Percentiles rank a stretch among this genome's conserved stretches.
Conservation (phyloP, 257 asterid species). For the Solanum bulbocastanum region DNA sequence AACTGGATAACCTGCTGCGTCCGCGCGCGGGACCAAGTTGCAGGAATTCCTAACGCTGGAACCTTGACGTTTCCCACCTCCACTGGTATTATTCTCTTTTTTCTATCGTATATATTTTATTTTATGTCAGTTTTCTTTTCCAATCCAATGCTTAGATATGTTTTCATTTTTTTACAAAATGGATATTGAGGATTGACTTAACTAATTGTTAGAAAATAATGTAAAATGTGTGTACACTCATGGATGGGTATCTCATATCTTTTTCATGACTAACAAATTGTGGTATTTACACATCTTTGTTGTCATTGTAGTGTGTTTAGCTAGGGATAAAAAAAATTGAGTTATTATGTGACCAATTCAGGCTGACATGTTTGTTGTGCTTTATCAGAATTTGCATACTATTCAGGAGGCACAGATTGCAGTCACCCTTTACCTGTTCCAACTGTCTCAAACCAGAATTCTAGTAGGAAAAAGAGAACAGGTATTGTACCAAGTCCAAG, state of each 20-base stretch:
- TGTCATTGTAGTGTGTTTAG: neutral
- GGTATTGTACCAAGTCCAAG: conserved; percentile 5
- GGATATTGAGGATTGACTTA: neutral
- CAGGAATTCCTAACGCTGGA: neutral
- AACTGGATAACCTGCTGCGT: conserved; percentile 1
- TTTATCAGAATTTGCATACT: neutral
- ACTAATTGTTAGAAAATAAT: neutral
- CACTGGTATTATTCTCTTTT: neutral
- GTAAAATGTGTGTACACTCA: neutral
- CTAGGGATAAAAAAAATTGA: neutral
- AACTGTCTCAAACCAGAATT: neutral
- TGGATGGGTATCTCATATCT: neutral
- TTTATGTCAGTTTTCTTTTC: neutral
- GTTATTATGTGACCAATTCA: neutral
- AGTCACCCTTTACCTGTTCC: conserved; percentile 38
- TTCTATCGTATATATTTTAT: neutral
- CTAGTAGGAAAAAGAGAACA: neutral
- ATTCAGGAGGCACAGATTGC: conserved; percentile 7
- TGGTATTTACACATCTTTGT: neutral
- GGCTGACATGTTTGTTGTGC: neutral
- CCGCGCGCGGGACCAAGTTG: neutral
- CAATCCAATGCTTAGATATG: neutral
- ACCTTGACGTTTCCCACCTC: neutral
- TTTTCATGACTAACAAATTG: neutral
- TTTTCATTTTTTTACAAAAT: no score